phyloP scores from a whole-genome alignment of 1,284 basidiomycete genomes.

The Heterobasidion irregulare region DNA sequence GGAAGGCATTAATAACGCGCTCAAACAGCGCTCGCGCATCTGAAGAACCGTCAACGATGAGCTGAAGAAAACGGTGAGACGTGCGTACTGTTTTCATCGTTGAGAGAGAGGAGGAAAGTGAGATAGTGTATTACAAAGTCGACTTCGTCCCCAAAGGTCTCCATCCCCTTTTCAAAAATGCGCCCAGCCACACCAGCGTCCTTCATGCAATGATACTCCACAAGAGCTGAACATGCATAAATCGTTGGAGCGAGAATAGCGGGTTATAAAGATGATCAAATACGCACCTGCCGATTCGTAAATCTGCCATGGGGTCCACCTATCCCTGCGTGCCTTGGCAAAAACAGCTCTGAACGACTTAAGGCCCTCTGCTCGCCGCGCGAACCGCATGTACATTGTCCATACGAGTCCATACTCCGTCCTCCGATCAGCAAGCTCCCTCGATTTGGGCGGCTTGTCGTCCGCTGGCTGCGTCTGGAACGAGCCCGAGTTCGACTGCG shows the following conservation, averaged over 20 bases:
- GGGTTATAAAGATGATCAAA: slow-evolving; percentile 36
- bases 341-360: slow-evolving; percentile 79
- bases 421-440: slow-evolving; percentile 52
- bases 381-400: slow-evolving; percentile 92
- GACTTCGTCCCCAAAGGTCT: slow-evolving; percentile 76
- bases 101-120: slow-evolving; percentile 88
- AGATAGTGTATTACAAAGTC: slow-evolving; percentile 88
- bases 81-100: slow-evolving; percentile 87
- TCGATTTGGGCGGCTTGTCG: slow-evolving; percentile 36
- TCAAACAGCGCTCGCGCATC: slow-evolving; percentile 97
- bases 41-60: slow-evolving; percentile 21
- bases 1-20: slow-evolving; percentile 73
- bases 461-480: slow-evolving; percentile 32
- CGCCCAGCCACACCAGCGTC: slow-evolving; percentile 80
- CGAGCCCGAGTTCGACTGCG: slow-evolving; percentile 24
- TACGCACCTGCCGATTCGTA: slow-evolving; percentile 84
- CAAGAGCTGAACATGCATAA: slow-evolving; percentile 52
- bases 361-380: slow-evolving; percentile 76
- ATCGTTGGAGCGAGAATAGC: too few species aligned
- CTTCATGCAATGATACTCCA: slow-evolving; percentile 95
- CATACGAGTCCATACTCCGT: slow-evolving; percentile 64
- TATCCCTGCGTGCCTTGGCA: slow-evolving; percentile 78
- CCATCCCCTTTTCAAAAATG: slow-evolving; percentile 94
- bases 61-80: slow-evolving; percentile 6
- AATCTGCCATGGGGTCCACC: slow-evolving; percentile 86